Base-by-base conservation (phyloP, 164 flowering plant species). In the Akebia trifoliata region DNA sequence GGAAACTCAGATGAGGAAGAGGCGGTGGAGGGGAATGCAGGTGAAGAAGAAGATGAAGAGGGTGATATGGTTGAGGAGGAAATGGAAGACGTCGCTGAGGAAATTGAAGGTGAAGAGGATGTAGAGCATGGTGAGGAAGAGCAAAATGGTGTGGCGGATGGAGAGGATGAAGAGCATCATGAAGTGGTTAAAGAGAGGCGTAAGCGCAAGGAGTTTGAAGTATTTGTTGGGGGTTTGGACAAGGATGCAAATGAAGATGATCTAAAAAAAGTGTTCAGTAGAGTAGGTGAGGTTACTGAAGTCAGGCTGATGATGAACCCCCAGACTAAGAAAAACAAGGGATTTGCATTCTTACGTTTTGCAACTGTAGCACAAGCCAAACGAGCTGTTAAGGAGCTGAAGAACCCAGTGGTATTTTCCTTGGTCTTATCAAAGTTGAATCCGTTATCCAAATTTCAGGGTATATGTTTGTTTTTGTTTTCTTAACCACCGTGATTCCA, bases 261-360 rank as follows among this genome's bases (percentile, higher is more conserved):
- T 72, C 84, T 92, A 6, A 79, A 62, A 74, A 81, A 89, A 72
- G 90, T 79, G 10, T 92, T 92, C 50, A 62, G 83, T 66, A 74
- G 61, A 63, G 87, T 87, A 55, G 98, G 98, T 25, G 92, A 81
- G 60, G 75, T 92, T 59, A 70, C 75, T 66, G 97, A 92, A 67
- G 90, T 87, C 52, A 85, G 98, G 66, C 71, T 92, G 56, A 85
- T 92, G 97, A 85, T 77, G 90, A 92, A 90, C 39, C 82, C 94
- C 52, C 95, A 73, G 62, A 92, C 98, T 4, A 92, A 84, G 70
- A 92, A 89, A 72, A 92, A 92, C 60, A 92, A 92, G 66, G 98
- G 98, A 2, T 92, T 92, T 77, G 98, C 97, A 6, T 92, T 92
- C 76, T 65, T 92, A 63, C 97, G 98, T 50, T 92, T 89, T 87